Evolutionary conservation across 1,284 basidiomycete genomes (phyloP).

Genomic region (Uromyces viciae-fabae): DNA sequence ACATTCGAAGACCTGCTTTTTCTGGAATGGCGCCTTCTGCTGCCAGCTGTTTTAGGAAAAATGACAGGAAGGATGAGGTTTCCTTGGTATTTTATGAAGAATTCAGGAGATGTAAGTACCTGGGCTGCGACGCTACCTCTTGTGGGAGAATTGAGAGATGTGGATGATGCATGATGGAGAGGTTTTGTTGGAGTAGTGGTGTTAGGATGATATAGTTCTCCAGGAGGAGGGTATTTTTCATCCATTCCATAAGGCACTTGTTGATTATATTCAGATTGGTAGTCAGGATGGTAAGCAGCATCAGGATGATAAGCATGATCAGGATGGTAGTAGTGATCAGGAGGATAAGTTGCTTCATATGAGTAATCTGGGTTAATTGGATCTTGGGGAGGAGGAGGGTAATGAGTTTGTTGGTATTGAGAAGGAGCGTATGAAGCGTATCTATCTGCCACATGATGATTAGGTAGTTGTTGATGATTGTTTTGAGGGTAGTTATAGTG

Average conservation of each 20-base stretch:
- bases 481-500: neutral
- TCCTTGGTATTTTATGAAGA: neutral
- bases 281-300: neutral
- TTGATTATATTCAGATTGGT: too few species aligned
- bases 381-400: neutral
- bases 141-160: conserved; percentile 40
- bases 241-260: neutral
- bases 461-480: neutral
- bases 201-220: neutral
- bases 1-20: conserved; percentile 53
- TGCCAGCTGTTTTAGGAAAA: conserved; percentile 47
- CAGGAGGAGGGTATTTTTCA: conserved; percentile 13
- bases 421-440: neutral
- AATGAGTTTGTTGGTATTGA: neutral
- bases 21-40: conserved; percentile 54
- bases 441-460: neutral
- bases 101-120: conserved; percentile 36
- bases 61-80: neutral
- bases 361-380: neutral
- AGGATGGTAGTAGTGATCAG: neutral
- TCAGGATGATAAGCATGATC: conserved; percentile 15
- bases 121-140: conserved; percentile 50
- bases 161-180: neutral
- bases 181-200: neutral
- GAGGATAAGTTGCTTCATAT: neutral